Conservation (phyloP, 257 asterid species). For the Anisodus acutangulus region DNA sequence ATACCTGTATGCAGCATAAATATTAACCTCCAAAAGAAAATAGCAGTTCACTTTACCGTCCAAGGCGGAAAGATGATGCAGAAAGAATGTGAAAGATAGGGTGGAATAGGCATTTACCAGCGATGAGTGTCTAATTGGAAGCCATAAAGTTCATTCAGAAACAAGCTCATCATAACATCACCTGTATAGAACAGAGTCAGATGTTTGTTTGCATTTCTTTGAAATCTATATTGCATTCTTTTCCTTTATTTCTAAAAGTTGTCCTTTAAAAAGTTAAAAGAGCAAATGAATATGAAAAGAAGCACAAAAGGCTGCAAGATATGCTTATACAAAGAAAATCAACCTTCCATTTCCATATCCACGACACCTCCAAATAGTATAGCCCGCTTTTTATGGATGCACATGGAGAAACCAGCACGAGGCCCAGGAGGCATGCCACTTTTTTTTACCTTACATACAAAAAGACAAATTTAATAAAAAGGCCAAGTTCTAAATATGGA, state of each 20-base stretch:
- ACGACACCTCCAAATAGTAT: conserved; percentile 97
- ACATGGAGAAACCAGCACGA: conserved; percentile 97
- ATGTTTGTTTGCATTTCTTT: conserved; percentile 12
- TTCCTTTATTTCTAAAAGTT: neutral
- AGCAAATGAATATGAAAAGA: conserved; percentile 10
- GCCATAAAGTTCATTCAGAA: conserved; percentile 93
- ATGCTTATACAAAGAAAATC: conserved; percentile 27
- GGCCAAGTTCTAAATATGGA: neutral
- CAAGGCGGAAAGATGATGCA: conserved; percentile 2
- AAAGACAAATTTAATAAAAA: conserved; percentile 19
- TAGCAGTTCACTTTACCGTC: neutral
- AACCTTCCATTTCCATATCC: conserved; percentile 97
- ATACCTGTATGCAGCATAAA: conserved; percentile 56
- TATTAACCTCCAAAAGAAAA: conserved; percentile 17
- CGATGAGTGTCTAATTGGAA: conserved; percentile 93
- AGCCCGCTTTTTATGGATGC: conserved; percentile 92
- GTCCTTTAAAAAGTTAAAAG: neutral
- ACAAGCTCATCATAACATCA: conserved; percentile 96
- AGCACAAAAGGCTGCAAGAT: conserved; percentile 26
- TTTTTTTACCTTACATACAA: conserved; percentile 70
- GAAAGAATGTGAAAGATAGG: conserved; percentile 21
- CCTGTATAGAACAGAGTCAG: conserved; percentile 50
- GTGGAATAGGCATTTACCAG: conserved; percentile 58
- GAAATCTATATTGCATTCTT: no score
- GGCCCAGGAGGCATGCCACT: conserved; percentile 99